These are phyloP conservation scores for Fusarium circinatum DNA, from an alignment of 2,329 filamentous ascomycete species.

Conservation along the genomic window DNA sequence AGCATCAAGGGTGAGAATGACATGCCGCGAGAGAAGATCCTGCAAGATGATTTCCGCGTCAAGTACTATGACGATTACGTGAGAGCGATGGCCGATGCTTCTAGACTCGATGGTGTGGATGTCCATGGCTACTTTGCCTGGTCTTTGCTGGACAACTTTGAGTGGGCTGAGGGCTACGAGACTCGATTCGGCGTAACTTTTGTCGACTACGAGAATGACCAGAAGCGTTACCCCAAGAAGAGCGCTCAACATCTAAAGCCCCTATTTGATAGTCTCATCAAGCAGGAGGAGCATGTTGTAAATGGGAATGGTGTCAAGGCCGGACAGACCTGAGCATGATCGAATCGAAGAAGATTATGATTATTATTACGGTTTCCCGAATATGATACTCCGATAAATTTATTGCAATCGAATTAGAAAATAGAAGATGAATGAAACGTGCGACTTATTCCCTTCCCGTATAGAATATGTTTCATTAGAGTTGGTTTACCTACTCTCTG, in stretches of 20 bases:
- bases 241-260: slow-evolving; percentile 77
- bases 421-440: background rate
- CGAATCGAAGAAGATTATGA: slow-evolving; percentile 7
- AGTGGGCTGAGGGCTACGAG: slow-evolving; percentile 92
- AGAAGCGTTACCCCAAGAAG: slow-evolving; percentile 86
- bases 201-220: slow-evolving; percentile 82
- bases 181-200: slow-evolving; percentile 86
- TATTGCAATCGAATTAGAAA: background rate
- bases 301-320: slow-evolving; percentile 24
- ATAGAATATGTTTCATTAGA: background rate
- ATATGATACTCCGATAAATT: background rate
- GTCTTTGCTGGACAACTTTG: slow-evolving; percentile 91
- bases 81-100: slow-evolving; percentile 78
- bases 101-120: slow-evolving; percentile 77
- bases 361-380: background rate
- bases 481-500: background rate
- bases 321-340: slow-evolving; percentile 14
- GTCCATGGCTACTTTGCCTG: slow-evolving; percentile 85
- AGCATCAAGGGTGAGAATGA: slow-evolving; percentile 86
- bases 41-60: slow-evolving; percentile 84
- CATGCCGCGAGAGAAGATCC: slow-evolving; percentile 73
- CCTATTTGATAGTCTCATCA: slow-evolving; percentile 77
- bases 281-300: slow-evolving; percentile 58
- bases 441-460: background rate
- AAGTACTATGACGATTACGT: slow-evolving; percentile 84